These are phyloP conservation scores for Boeremia lycopersici DNA, from an alignment of 2,329 filamentous ascomycete species.

Conservation along the genomic window DNA sequence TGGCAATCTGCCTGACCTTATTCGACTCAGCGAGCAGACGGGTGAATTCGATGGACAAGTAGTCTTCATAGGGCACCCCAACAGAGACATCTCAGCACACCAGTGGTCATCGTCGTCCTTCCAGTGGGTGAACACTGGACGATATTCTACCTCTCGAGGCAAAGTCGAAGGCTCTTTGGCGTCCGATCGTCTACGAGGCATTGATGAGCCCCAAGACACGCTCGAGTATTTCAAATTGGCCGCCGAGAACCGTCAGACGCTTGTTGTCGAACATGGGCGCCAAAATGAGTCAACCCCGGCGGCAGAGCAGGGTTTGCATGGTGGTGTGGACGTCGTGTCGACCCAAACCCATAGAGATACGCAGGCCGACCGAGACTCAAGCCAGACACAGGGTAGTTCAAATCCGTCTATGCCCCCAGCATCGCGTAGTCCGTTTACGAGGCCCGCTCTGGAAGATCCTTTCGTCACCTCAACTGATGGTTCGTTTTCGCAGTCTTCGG, in stretches of 20 bases:
- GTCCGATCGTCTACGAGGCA: constrained; percentile 47
- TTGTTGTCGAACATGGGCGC: constrained; percentile 18
- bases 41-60: constrained; percentile 50
- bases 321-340: too few species aligned
- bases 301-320: not conserved
- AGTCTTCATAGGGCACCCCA: constrained; percentile 55
- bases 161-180: constrained; percentile 53
- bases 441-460: constrained; percentile 31
- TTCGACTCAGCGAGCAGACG: constrained; percentile 43
- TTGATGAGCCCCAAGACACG: constrained; percentile 45
- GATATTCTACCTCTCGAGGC: constrained; percentile 50
- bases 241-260: constrained; percentile 46
- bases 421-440: not conserved
- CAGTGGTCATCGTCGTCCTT: constrained; percentile 51
- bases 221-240: constrained; percentile 52
- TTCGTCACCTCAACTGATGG: constrained; percentile 25
- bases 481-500: not conserved
- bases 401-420: not conserved
- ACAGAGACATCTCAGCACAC: constrained; percentile 55
- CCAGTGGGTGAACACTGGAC: constrained; percentile 54
- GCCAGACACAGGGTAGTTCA: not conserved
- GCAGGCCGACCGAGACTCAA: not conserved
- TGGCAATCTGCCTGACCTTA: constrained; percentile 51
- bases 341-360: not conserved
- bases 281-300: constrained; percentile 1